These are phyloP conservation scores for Pseudocercospora fuligena DNA, from an alignment of 2,329 filamentous ascomycete genomes.

Conservation along the genomic window DNA sequence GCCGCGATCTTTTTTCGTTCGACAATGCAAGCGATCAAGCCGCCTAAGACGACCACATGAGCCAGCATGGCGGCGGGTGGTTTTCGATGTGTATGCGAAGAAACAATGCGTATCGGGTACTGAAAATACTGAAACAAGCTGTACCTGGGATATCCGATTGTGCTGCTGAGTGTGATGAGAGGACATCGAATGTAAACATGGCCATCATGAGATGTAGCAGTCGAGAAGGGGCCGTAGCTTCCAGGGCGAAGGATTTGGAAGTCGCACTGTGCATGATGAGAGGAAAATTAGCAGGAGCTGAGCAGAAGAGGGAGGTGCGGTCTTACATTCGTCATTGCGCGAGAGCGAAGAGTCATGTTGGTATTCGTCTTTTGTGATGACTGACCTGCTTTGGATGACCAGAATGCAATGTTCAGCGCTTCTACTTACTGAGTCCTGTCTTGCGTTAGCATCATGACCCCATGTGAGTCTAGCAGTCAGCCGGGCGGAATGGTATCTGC, in stretches of 20 bases:
- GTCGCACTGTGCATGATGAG: not conserved
- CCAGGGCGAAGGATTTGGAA: not conserved
- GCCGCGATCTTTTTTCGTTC: no score
- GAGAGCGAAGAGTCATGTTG: no score
- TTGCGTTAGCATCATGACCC: no score
- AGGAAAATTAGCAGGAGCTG: not conserved
- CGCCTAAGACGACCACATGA: no score
- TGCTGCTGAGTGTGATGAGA: not conserved
- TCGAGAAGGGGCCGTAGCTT: not conserved
- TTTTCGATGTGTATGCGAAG: not conserved
- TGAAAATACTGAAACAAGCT: not conserved
- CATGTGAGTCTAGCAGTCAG: no score
- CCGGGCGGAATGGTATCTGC: no score
- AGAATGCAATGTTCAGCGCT: no score
- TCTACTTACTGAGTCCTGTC: no score
- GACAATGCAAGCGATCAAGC: no score
- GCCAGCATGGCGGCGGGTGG: not conserved
- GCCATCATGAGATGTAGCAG: not conserved
- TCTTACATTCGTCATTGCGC: not conserved
- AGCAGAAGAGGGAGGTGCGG: not conserved
- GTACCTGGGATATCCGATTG: not conserved
- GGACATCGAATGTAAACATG: not conserved
- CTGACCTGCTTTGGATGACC: no score
- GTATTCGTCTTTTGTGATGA: no score
- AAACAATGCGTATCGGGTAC: not conserved